Evolutionary conservation across 495 filamentous ascomycete species (phyloP).

Genomic region (Chaetomium cochliodes): DNA sequence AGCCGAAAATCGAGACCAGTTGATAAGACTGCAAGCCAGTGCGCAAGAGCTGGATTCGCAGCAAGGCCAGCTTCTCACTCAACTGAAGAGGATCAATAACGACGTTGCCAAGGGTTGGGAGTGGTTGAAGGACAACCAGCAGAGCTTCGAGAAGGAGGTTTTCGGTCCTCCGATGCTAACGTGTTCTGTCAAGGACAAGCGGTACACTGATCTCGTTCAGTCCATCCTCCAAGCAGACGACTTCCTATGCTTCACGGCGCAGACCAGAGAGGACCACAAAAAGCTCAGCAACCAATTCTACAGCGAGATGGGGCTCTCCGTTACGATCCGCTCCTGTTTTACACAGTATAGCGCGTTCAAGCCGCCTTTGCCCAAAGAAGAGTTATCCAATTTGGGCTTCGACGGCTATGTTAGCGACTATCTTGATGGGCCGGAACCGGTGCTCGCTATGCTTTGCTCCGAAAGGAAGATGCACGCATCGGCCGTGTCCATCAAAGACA

Average conservation of each 20-base stretch:
- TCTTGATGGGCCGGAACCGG: constrained; percentile 75
- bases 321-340: constrained; percentile 61
- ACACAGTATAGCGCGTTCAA: constrained; percentile 50
- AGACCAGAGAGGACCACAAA: constrained; percentile 69
- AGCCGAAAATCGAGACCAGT: constrained; percentile 25
- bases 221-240: constrained; percentile 61
- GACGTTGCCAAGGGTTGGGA: constrained; percentile 72
- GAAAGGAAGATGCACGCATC: constrained; percentile 65
- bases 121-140: constrained; percentile 72
- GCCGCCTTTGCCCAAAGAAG: constrained; percentile 53
- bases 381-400: constrained; percentile 63
- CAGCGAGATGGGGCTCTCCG: constrained; percentile 56
- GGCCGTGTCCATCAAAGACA: constrained; percentile 60
- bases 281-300: constrained; percentile 60
- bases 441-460: constrained; percentile 81
- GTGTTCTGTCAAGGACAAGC: constrained; percentile 76
- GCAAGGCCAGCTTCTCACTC: constrained; percentile 67
- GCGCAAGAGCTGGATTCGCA: constrained; percentile 68
- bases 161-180: constrained; percentile 81
- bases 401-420: constrained; percentile 76
- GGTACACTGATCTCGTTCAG: constrained; percentile 73
- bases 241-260: constrained; percentile 72
- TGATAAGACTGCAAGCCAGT: constrained; percentile 44
- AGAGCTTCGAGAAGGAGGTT: constrained; percentile 73
- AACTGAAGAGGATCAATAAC: constrained; percentile 53